phyloP scores from a whole-genome alignment of 2,329 filamentous ascomycete species.

The Arthrinium puccinioides region DNA sequence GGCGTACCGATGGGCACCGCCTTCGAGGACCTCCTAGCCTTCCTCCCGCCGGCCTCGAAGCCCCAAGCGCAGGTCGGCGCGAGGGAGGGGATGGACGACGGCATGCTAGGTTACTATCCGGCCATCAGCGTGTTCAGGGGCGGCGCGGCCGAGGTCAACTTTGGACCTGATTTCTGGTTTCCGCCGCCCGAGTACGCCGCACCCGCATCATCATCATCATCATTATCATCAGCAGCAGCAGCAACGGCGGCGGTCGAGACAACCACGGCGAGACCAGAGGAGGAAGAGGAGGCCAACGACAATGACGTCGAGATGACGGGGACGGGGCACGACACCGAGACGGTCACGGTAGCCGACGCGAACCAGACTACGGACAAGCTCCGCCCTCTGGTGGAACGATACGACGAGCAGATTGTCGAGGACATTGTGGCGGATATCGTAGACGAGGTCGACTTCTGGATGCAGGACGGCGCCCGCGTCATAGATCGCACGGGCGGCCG shows the following conservation, averaged over 20 bases:
- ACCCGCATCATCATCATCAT: constrained; percentile 27
- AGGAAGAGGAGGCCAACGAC: constrained; percentile 10
- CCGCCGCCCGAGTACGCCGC: constrained; percentile 58
- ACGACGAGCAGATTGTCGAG: constrained; percentile 88
- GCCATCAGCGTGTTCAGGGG: constrained; percentile 88
- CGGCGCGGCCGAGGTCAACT: constrained; percentile 87
- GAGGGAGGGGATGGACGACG: constrained; percentile 84
- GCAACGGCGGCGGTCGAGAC: constrained; percentile 7
- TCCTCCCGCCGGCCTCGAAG: constrained; percentile 82
- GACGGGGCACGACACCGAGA: constrained; percentile 25
- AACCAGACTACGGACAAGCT: constrained; percentile 23
- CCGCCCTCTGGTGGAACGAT: constrained; percentile 67
- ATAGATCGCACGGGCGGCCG: constrained; percentile 36
- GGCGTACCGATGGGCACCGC: constrained; percentile 78
- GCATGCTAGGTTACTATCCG: constrained; percentile 91
- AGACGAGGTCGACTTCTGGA: constrained; percentile 89
- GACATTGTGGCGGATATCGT: constrained; percentile 89
- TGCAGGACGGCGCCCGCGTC: constrained; percentile 55
- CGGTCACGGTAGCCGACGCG: constrained; percentile 5
- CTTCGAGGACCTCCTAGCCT: constrained; percentile 81
- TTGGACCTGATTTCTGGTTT: constrained; percentile 88
- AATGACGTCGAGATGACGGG: constrained; percentile 43
- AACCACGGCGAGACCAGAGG: constrained; percentile 3
- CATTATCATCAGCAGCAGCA: no score
- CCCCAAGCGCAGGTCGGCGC: constrained; percentile 66